phyloP scores from a whole-genome alignment of 2,329 filamentous ascomycete genomes.

The Thermoascus crustaceus region DNA sequence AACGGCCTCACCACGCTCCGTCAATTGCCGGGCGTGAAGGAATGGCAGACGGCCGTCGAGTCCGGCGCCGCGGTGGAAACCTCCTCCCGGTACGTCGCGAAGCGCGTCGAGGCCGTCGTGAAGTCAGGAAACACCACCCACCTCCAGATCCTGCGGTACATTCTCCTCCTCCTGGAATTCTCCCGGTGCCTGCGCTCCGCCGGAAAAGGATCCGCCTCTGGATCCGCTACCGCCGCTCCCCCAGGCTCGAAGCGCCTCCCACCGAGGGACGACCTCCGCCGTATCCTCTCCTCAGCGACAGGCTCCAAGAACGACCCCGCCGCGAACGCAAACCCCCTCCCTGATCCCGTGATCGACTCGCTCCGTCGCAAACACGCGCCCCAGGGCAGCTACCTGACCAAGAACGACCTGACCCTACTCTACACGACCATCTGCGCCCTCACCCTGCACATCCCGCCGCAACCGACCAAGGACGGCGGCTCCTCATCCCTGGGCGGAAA shows the following conservation, averaged over 20 bases:
- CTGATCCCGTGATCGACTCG: slow-evolving; percentile 33
- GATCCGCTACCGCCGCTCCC: slow-evolving; percentile 16
- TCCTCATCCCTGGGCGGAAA: slow-evolving; percentile 29
- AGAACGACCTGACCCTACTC: slow-evolving; percentile 35
- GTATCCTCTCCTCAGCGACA: slow-evolving; percentile 24
- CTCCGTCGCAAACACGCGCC: slow-evolving; percentile 37
- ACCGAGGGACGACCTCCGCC: slow-evolving; percentile 32
- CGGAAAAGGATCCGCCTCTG: slow-evolving; percentile 16
- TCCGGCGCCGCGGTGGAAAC: slow-evolving; percentile 28
- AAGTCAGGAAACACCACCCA: slow-evolving; percentile 32
- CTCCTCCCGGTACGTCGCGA: slow-evolving; percentile 37
- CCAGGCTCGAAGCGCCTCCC: slow-evolving; percentile 34
- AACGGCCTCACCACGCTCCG: slow-evolving; percentile 33
- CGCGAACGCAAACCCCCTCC: slow-evolving; percentile 18
- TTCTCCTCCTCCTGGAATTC: slow-evolving; percentile 38
- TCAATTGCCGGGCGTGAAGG: slow-evolving; percentile 33
- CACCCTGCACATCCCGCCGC: slow-evolving; percentile 38
- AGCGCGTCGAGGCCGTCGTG: slow-evolving; percentile 33
- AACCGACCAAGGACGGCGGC: slow-evolving; percentile 29
- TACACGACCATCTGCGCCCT: slow-evolving; percentile 40
- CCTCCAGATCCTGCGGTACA: slow-evolving; percentile 38
- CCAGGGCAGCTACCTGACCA: slow-evolving; percentile 24
- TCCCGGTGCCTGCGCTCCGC: slow-evolving; percentile 25
- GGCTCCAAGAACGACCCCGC: slow-evolving; percentile 13
- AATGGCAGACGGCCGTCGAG: slow-evolving; percentile 34